Percentiles rank a stretch among this genome's conserved stretches.
These are phyloP conservation scores for Coelastrella sp. DNA, from an alignment of 139 green algal genomes.

Conservation along the genomic window DNA sequence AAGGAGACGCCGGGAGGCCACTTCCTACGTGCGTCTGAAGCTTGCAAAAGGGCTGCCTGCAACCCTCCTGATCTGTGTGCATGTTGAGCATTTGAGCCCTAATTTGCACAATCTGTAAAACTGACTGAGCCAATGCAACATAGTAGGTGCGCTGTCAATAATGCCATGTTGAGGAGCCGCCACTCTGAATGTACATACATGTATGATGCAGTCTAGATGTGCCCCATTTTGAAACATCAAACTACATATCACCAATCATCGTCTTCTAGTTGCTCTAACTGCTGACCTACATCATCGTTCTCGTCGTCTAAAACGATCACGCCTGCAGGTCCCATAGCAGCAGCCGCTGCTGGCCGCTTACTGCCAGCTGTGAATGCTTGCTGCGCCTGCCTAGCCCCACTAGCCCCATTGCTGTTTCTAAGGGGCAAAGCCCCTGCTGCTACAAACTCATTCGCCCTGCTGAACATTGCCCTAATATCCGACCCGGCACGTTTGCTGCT, in stretches of 20 bases:
- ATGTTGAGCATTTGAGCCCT: too few species aligned
- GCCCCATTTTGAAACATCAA: too few species aligned
- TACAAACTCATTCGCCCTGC: conserved; percentile 1
- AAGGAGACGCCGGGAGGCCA: too few species aligned
- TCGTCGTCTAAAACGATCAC: neutral
- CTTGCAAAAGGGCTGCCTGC: neutral
- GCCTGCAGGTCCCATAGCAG: neutral
- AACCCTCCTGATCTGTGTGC: neutral
- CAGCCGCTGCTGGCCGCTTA: neutral
- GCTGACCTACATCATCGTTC: neutral
- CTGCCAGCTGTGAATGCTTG: neutral
- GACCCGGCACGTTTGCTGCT: neutral
- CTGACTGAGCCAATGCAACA: too few species aligned
- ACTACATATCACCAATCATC: neutral
- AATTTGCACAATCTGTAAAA: too few species aligned
- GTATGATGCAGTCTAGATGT: neutral
- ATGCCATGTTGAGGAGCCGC: too few species aligned
- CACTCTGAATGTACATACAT: neutral
- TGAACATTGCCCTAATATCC: conserved; percentile 2
- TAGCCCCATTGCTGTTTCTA: neutral
- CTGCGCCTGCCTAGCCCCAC: neutral
- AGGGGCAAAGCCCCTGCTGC: conserved; percentile 3
- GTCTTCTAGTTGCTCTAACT: neutral
- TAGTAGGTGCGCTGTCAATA: too few species aligned
- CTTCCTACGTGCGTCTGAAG: neutral